A percentile compares a stretch with the other conserved stretches of the same genome.
These are phyloP conservation scores for Mucor plumbeus DNA, from an alignment of 371 early-diverging fungal genomes.

Conservation along the genomic window DNA sequence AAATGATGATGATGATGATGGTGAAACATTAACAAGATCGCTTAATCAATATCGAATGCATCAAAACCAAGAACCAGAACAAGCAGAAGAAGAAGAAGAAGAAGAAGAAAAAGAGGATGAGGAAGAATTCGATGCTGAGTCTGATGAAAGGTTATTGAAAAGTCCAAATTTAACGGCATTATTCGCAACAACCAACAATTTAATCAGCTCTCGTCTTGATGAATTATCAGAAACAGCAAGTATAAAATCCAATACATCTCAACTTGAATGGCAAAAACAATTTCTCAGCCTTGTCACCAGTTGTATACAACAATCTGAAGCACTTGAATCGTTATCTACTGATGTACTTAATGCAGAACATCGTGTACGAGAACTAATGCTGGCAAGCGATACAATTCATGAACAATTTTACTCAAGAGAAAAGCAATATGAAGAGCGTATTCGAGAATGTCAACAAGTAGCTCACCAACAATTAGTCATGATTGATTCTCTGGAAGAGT, in stretches of 20 bases:
- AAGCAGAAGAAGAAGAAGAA: slow-evolving; percentile 11
- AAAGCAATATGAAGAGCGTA: slow-evolving; percentile 34
- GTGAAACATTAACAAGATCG: slow-evolving; percentile 5
- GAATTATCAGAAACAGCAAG: slow-evolving; percentile 39
- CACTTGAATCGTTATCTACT: slow-evolving; percentile 35
- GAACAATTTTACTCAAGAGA: slow-evolving; percentile 35
- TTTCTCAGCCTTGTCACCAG: slow-evolving; percentile 30
- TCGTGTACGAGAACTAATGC: slow-evolving; percentile 31
- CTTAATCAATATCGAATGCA: not conserved
- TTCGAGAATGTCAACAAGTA: slow-evolving; percentile 33
- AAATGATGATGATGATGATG: not conserved
- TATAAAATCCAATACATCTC: slow-evolving; percentile 13
- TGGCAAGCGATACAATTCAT: slow-evolving; percentile 23
- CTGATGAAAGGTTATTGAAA: not conserved
- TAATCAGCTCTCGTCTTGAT: slow-evolving; percentile 45
- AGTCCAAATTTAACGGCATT: slow-evolving; percentile 26
- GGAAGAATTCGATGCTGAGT: slow-evolving; percentile 1
- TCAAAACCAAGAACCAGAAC: not conserved
- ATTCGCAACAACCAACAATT: slow-evolving; percentile 43
- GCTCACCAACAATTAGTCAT: slow-evolving; percentile 32
- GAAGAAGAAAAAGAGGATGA: slow-evolving; percentile 16
- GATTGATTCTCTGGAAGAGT: slow-evolving; percentile 35
- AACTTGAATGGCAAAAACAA: slow-evolving; percentile 29
- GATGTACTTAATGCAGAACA: slow-evolving; percentile 32
- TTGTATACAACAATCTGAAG: slow-evolving; percentile 42